Percentiles rank a stretch among this genome's conserved stretches.
Conservation (phyloP, 2,329 filamentous ascomycete species). For the Apiospora malaysiana region DNA sequence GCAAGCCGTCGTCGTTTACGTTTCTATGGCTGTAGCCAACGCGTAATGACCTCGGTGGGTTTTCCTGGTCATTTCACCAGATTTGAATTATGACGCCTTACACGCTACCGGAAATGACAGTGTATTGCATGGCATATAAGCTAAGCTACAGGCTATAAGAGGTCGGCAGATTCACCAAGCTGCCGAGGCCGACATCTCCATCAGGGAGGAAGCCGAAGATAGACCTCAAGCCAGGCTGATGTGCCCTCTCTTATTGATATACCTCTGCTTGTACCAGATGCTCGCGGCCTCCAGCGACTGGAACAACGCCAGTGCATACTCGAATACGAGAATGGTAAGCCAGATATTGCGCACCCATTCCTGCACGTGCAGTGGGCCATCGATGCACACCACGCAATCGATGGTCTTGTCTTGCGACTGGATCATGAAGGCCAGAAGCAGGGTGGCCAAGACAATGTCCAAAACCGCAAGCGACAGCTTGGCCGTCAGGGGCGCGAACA, state of each 20-base stretch:
- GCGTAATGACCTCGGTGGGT: neutral
- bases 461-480: constrained; percentile 20
- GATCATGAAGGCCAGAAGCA: constrained; percentile 23
- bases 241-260: constrained; percentile 24
- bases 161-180: neutral
- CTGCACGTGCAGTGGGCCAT: constrained; percentile 6
- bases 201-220: neutral
- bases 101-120: neutral
- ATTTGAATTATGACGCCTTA: neutral
- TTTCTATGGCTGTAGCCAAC: too few relatives aligned
- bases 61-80: neutral
- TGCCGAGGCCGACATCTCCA: neutral
- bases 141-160: neutral
- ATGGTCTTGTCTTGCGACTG: constrained; percentile 17
- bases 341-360: constrained; percentile 24
- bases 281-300: constrained; percentile 24
- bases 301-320: constrained; percentile 21
- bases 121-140: neutral
- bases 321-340: constrained; percentile 21
- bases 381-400: constrained; percentile 22
- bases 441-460: constrained; percentile 23
- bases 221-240: constrained; percentile 24
- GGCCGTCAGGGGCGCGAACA: constrained; percentile 24
- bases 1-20: too few relatives aligned
- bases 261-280: constrained; percentile 25